Conservation (phyloP, 352 stramenopile species). For the Globisporangium barbulae region DNA sequence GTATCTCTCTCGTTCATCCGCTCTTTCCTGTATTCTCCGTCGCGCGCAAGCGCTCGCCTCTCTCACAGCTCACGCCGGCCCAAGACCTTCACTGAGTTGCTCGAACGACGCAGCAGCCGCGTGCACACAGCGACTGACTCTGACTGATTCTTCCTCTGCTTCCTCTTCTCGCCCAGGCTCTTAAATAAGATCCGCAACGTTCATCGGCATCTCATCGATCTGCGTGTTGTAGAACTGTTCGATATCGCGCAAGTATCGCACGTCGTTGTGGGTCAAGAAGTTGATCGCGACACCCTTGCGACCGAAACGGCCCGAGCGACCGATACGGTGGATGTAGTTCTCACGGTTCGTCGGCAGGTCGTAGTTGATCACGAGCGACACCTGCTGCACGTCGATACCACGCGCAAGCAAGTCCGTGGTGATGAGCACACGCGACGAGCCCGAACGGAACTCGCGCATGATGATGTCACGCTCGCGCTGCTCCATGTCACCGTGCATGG, state of each 20-base stretch:
- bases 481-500: slow-evolving; percentile 99
- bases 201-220: slow-evolving; percentile 99
- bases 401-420: slow-evolving; percentile 98
- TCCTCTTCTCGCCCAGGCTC: slow-evolving; percentile 19
- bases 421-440: slow-evolving; percentile 98
- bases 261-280: slow-evolving; percentile 98
- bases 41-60: slow-evolving; percentile 17
- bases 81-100: neutral
- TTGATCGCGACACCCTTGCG: slow-evolving; percentile 99
- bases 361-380: slow-evolving; percentile 99
- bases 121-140: slow-evolving; percentile 31
- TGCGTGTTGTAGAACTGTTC: slow-evolving; percentile 99
- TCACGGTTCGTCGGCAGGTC: slow-evolving; percentile 99
- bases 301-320: slow-evolving; percentile 99
- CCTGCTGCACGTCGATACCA: slow-evolving; percentile 99
- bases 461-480: slow-evolving; percentile 99
- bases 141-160: slow-evolving; percentile 32
- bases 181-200: slow-evolving; percentile 99
- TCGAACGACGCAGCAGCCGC: neutral
- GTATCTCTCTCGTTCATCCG: neutral
- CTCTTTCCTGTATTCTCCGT: slow-evolving; percentile 8
- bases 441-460: slow-evolving; percentile 99
- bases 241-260: slow-evolving; percentile 99
- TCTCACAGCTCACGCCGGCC: slow-evolving; percentile 11
- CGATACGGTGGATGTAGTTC: slow-evolving; percentile 99